phyloP scores from a whole-genome alignment of 164 flowering plant genomes.

The Chimonanthus salicifolius region DNA sequence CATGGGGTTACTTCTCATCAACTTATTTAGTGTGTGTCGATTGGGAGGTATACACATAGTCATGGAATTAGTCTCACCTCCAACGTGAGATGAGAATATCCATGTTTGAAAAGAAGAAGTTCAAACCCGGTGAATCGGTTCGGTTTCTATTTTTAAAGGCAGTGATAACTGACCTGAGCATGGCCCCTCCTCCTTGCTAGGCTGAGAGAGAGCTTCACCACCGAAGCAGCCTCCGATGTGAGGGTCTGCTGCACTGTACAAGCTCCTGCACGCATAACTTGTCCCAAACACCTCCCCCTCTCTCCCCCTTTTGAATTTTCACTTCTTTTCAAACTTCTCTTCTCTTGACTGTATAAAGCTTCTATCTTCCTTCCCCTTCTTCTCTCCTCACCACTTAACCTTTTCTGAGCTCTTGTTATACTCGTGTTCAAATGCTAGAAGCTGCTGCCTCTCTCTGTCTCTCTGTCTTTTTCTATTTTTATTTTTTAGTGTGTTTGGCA shows the following conservation, averaged over 20 bases:
- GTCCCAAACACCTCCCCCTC: slow-evolving; percentile 39
- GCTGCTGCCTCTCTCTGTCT: background rate
- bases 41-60: too few relatives aligned
- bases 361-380: background rate
- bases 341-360: background rate
- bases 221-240: slow-evolving; percentile 91
- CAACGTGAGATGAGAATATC: too few relatives aligned
- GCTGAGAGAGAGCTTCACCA: slow-evolving; percentile 68
- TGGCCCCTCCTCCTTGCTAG: slow-evolving; percentile 86
- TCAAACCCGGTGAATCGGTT: too few relatives aligned
- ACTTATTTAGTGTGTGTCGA: too few relatives aligned
- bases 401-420: background rate
- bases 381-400: background rate
- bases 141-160: too few relatives aligned
- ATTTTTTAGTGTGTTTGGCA: background rate
- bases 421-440: background rate
- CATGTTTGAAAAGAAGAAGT: too few relatives aligned
- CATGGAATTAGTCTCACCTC: too few relatives aligned
- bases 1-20: too few relatives aligned
- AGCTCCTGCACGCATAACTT: slow-evolving; percentile 86
- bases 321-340: background rate
- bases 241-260: slow-evolving; percentile 89
- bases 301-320: slow-evolving; percentile 28
- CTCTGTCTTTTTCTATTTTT: background rate
- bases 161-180: slow-evolving; percentile 80